These are phyloP conservation scores for Yarrowia alimentaria DNA, from an alignment of 805 yeast genomes.

Conservation along the genomic window DNA sequence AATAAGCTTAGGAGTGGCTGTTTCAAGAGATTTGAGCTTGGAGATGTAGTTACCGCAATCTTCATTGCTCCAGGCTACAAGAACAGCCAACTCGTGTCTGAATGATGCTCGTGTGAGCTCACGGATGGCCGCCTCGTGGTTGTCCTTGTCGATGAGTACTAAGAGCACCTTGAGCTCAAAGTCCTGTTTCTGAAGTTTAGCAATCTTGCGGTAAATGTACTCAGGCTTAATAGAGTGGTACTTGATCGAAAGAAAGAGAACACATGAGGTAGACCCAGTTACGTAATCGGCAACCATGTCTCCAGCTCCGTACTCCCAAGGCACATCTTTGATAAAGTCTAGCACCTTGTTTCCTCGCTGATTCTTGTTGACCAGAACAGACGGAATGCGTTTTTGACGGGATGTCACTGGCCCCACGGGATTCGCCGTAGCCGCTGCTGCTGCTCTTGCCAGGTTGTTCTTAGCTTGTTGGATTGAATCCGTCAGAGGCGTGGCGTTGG, in stretches of 20 bases:
- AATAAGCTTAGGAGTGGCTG: conserved; percentile 36
- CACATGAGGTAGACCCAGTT: conserved; percentile 38
- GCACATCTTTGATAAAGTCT: conserved; percentile 31
- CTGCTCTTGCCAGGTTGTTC: conserved; percentile 5
- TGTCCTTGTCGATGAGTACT: conserved; percentile 42
- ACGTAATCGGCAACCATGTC: conserved; percentile 40
- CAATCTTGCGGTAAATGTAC: conserved; percentile 42
- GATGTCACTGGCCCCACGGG: conserved; percentile 14
- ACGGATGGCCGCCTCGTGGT: conserved; percentile 39
- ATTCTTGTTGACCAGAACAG: conserved; percentile 28
- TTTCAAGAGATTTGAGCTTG: conserved; percentile 36
- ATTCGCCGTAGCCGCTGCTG: conserved; percentile 7
- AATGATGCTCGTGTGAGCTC: conserved; percentile 40
- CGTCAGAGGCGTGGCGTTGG: conserved; percentile 5
- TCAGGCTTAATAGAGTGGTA: conserved; percentile 42
- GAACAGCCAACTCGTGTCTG: conserved; percentile 37
- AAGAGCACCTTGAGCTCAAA: conserved; percentile 35
- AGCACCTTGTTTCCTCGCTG: conserved; percentile 37
- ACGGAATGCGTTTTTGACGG: not conserved
- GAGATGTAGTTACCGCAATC: conserved; percentile 42
- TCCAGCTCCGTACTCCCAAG: conserved; percentile 29
- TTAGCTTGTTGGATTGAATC: conserved; percentile 1
- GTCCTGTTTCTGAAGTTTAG: conserved; percentile 35
- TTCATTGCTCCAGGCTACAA: conserved; percentile 40
- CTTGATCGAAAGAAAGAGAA: conserved; percentile 38